Evolutionary conservation across 345 rosid genomes (phyloP).

Genomic region (Xanthoceras sorbifolium): DNA sequence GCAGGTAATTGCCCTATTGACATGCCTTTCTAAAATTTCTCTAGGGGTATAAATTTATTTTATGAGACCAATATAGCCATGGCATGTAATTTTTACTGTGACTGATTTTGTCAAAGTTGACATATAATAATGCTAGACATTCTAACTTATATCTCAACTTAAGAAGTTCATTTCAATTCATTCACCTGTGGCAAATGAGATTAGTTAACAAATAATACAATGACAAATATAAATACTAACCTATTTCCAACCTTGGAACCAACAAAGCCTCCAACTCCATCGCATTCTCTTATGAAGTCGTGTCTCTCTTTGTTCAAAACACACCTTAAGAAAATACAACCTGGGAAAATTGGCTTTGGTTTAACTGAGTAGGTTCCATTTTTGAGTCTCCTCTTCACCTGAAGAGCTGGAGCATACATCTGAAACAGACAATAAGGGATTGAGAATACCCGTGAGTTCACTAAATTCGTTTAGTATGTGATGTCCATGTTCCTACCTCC

Average conservation of each 20-base stretch:
- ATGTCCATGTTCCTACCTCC: not conserved
- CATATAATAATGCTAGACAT: not conserved
- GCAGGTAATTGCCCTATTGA: not conserved
- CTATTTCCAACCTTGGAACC: conserved; percentile 83
- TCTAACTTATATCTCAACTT: not conserved
- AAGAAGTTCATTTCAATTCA: not conserved
- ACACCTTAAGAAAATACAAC: conserved; percentile 76
- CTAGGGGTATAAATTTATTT: not conserved
- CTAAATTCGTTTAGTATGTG: not conserved
- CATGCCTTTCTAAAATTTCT: conserved; percentile 6
- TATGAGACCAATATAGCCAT: not conserved
- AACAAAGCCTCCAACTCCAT: conserved; percentile 80
- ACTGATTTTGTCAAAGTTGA: not conserved
- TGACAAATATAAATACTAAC: conserved; percentile 44
- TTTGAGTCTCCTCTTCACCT: conserved; percentile 67
- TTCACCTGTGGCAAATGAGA: not conserved
- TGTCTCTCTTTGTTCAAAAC: conserved; percentile 81
- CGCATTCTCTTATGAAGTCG: conserved; percentile 65
- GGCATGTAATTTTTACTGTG: not conserved
- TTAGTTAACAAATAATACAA: not conserved
- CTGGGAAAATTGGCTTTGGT: conserved; percentile 69
- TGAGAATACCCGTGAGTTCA: not conserved
- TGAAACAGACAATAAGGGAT: conserved; percentile 33
- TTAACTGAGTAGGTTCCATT: conserved; percentile 64
- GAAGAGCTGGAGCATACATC: conserved; percentile 79